Evolutionary conservation across 73 alveolate species (phyloP).

Genomic region (Uronychia setigera): DNA sequence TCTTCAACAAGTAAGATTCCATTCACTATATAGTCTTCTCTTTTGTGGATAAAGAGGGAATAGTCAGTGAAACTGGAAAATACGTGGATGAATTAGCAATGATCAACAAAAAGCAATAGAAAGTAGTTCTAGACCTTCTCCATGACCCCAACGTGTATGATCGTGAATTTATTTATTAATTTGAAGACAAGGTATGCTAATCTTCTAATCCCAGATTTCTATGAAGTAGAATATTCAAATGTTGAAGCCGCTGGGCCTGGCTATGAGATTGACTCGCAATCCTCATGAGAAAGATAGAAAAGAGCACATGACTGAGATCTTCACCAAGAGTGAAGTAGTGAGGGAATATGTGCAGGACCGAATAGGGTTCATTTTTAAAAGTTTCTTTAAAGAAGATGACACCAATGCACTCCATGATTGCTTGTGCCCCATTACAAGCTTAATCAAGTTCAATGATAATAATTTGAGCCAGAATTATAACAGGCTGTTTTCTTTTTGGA

Average conservation of each 20-base stretch:
- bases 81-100: slow-evolving; percentile 53
- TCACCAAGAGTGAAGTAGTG: background rate
- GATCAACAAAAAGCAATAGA: slow-evolving; percentile 23
- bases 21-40: slow-evolving; percentile 10
- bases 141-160: slow-evolving; percentile 33
- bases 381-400: background rate
- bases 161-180: background rate
- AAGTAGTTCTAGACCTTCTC: slow-evolving; percentile 42
- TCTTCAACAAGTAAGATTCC: slow-evolving; percentile 7
- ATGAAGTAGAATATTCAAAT: slow-evolving; percentile 14
- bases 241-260: slow-evolving; percentile 44
- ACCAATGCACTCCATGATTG: background rate
- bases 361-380: background rate
- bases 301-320: slow-evolving; percentile 23
- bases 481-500: background rate
- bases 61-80: slow-evolving; percentile 46
- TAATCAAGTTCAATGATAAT: background rate
- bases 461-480: background rate
- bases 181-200: slow-evolving; percentile 10
- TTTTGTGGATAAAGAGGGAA: slow-evolving; percentile 58
- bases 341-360: background rate
- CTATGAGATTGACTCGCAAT: slow-evolving; percentile 33
- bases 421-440: background rate
- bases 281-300: slow-evolving; percentile 30
- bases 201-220: background rate